Conservation (phyloP, 75 land plant species). For the Cunninghamia lanceolata region DNA sequence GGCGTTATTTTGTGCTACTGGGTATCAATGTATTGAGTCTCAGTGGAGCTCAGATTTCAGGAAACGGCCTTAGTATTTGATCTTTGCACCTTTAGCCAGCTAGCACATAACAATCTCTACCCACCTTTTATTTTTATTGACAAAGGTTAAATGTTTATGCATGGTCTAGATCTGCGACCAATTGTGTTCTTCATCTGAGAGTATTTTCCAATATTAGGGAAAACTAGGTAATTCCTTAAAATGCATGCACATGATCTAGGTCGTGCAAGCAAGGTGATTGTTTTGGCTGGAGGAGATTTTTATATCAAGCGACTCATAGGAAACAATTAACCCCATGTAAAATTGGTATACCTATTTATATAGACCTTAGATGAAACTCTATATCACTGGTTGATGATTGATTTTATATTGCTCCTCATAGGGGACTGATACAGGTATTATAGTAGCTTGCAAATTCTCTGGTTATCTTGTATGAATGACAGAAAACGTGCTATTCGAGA, state of each 20-base stretch:
- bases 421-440: neutral
- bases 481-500: neutral
- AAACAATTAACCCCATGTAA: neutral
- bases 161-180: too few species aligned
- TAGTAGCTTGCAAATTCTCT: neutral
- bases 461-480: too few species aligned
- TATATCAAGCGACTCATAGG: neutral
- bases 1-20: neutral
- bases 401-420: too few species aligned
- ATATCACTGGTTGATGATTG: neutral
- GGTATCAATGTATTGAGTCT: neutral
- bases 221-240: neutral
- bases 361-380: too few species aligned
- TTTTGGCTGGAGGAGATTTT: too few species aligned
- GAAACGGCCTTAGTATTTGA: neutral
- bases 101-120: neutral
- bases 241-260: neutral
- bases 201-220: neutral
- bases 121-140: neutral
- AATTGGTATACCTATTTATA: neutral
- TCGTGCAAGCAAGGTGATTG: neutral
- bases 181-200: too few species aligned
- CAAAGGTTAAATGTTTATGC: too few species aligned
- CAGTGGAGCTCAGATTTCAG: neutral
- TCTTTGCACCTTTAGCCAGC: neutral